These are phyloP conservation scores for Phaeosphaeriaceae sp. DNA, from an alignment of 2,329 filamentous ascomycete genomes.

Conservation along the genomic window DNA sequence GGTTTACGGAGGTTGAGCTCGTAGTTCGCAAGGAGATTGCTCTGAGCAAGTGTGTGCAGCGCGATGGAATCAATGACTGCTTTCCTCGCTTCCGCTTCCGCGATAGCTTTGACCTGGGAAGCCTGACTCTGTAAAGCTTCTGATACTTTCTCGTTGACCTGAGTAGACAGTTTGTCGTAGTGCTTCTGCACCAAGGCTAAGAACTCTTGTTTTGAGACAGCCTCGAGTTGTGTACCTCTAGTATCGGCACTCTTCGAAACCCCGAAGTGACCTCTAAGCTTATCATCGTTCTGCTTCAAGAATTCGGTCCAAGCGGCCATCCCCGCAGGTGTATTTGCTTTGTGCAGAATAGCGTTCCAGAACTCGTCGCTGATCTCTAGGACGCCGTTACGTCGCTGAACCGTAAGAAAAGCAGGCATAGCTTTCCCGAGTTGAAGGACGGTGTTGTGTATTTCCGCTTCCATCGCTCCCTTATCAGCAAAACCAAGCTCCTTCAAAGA, in stretches of 20 bases:
- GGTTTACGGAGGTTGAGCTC: constrained; percentile 52
- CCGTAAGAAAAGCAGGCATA: constrained; percentile 65
- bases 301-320: constrained; percentile 60
- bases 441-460: constrained; percentile 19
- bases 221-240: constrained; percentile 14
- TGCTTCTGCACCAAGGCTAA: constrained; percentile 42
- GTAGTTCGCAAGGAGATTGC: constrained; percentile 40
- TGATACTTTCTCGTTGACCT: constrained; percentile 34
- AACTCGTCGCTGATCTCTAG: constrained; percentile 66
- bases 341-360: constrained; percentile 68
- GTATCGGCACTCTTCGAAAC: constrained; percentile 8
- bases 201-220: constrained; percentile 60
- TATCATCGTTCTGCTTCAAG: constrained; percentile 59
- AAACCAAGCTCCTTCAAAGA: neutral
- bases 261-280: constrained; percentile 37
- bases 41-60: constrained; percentile 39
- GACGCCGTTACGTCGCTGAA: constrained; percentile 62
- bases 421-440: constrained; percentile 26
- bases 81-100: constrained; percentile 34
- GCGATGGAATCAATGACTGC: constrained; percentile 41
- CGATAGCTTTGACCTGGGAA: constrained; percentile 22
- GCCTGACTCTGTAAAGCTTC: constrained; percentile 24
- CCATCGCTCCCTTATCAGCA: constrained; percentile 2
- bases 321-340: constrained; percentile 57
- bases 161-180: constrained; percentile 25